phyloP scores from a whole-genome alignment of 192 early-diverging fungal genomes.

The Gaertneriomyces semiglobifer region DNA sequence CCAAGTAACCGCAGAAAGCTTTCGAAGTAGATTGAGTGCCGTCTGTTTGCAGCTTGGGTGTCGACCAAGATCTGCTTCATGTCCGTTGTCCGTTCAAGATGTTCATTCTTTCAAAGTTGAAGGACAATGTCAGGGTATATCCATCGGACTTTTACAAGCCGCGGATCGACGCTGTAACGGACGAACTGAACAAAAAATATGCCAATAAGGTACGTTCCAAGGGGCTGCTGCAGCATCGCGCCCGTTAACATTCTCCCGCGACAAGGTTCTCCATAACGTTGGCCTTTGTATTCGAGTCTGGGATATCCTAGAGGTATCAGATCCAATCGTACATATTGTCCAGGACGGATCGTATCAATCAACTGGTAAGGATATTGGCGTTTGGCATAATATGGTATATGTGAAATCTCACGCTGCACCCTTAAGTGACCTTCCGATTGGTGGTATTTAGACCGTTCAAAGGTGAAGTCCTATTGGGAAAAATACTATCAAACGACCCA shows the following conservation, averaged over 20 bases:
- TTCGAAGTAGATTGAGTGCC: too few species aligned
- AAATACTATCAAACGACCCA: constrained; percentile 65
- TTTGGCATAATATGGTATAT: background rate
- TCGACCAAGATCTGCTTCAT: too few species aligned
- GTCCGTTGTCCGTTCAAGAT: constrained; percentile 38
- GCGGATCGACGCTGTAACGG: constrained; percentile 72
- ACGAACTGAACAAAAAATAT: constrained; percentile 89
- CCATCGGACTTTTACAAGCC: constrained; percentile 76
- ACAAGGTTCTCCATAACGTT: constrained; percentile 75
- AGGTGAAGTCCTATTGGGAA: constrained; percentile 81
- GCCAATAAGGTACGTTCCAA: constrained; percentile 73
- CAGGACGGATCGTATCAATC: constrained; percentile 75
- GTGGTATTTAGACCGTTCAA: constrained; percentile 88
- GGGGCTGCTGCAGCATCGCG: background rate
- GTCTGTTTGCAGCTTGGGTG: too few species aligned
- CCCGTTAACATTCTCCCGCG: background rate
- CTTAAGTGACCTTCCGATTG: constrained; percentile 73
- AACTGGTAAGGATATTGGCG: constrained; percentile 50
- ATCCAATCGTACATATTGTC: constrained; percentile 79
- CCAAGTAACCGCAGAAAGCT: too few species aligned
- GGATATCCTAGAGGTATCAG: constrained; percentile 79
- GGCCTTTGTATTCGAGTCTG: constrained; percentile 84
- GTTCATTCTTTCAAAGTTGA: constrained; percentile 80
- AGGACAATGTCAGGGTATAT: constrained; percentile 80
- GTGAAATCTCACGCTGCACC: background rate